phyloP scores from a whole-genome alignment of 495 filamentous ascomycete genomes.

The Penicillium bialowiezense region DNA sequence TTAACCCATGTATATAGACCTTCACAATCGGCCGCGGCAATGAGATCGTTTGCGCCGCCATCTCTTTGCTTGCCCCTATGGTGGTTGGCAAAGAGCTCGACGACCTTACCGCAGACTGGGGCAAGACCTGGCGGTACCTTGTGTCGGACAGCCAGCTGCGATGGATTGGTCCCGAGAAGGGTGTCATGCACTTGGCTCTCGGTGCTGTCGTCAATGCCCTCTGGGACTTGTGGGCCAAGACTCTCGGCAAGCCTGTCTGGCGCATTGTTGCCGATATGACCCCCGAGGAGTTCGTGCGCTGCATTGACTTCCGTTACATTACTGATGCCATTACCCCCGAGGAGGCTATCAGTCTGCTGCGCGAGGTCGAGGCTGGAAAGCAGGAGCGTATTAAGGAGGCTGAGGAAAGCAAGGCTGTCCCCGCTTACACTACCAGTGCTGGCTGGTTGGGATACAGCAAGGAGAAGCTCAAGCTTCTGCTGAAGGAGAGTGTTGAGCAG shows the following conservation, averaged over 20 bases:
- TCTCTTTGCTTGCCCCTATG: constrained; percentile 70
- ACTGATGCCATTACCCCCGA: constrained; percentile 88
- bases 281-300: constrained; percentile 78
- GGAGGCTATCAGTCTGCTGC: constrained; percentile 73
- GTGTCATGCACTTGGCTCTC: constrained; percentile 88
- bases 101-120: constrained; percentile 77
- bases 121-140: constrained; percentile 85
- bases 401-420: constrained; percentile 67
- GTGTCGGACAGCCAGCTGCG: constrained; percentile 86
- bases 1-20: constrained; percentile 52
- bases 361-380: constrained; percentile 61
- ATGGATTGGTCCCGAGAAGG: constrained; percentile 96
- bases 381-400: constrained; percentile 66
- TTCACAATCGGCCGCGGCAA: constrained; percentile 97
- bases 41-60: constrained; percentile 87
- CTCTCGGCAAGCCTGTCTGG: constrained; percentile 84
- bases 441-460: constrained; percentile 94
- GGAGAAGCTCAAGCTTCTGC: constrained; percentile 72
- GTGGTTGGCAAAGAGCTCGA: constrained; percentile 70
- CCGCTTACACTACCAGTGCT: constrained; percentile 87
- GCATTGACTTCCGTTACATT: constrained; percentile 93
- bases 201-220: constrained; percentile 89
- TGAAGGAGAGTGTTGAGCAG: constrained; percentile 67
- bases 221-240: constrained; percentile 95
- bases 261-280: constrained; percentile 84